Evolutionary conservation across 2,329 filamentous ascomycete species (phyloP).

Genomic region (Scedosporium minutisporum): DNA sequence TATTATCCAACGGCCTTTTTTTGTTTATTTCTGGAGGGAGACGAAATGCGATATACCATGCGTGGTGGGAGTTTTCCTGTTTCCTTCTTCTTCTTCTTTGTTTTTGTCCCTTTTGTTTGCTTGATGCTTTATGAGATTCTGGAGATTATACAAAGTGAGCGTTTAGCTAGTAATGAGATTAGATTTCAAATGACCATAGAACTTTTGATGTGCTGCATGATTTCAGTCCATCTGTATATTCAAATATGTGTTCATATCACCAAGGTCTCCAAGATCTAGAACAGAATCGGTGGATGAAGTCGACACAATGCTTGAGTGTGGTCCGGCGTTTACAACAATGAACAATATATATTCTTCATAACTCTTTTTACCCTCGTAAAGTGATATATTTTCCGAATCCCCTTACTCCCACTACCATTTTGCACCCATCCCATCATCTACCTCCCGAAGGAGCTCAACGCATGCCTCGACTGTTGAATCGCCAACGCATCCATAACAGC

Average conservation of each 20-base stretch:
- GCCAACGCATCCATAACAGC: constrained; percentile 80
- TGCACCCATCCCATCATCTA: not conserved
- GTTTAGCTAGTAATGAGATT: not conserved
- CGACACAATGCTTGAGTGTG: too few relatives aligned
- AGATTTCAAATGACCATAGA: not conserved
- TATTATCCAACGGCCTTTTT: not conserved
- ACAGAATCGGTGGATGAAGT: too few relatives aligned
- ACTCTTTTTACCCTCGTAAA: too few relatives aligned
- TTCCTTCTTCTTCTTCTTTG: constrained; percentile 2
- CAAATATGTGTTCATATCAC: too few relatives aligned
- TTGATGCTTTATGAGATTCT: not conserved
- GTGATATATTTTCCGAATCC: not conserved
- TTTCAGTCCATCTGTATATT: not conserved
- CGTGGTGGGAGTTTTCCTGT: not conserved
- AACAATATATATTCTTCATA: too few relatives aligned
- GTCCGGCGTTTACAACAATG: too few relatives aligned
- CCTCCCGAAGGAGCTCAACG: constrained; percentile 9
- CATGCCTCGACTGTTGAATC: constrained; percentile 60
- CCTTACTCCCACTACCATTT: not conserved
- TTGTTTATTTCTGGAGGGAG: not conserved
- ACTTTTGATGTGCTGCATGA: not conserved
- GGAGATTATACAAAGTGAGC: not conserved
- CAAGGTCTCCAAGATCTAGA: too few relatives aligned
- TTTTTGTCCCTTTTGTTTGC: constrained; percentile 1
- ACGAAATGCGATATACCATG: not conserved